Percentiles rank a stretch among this genome's conserved stretches.
phyloP scores from a whole-genome alignment of 805 yeast genomes.

The Metschnikowia continentalis region DNA sequence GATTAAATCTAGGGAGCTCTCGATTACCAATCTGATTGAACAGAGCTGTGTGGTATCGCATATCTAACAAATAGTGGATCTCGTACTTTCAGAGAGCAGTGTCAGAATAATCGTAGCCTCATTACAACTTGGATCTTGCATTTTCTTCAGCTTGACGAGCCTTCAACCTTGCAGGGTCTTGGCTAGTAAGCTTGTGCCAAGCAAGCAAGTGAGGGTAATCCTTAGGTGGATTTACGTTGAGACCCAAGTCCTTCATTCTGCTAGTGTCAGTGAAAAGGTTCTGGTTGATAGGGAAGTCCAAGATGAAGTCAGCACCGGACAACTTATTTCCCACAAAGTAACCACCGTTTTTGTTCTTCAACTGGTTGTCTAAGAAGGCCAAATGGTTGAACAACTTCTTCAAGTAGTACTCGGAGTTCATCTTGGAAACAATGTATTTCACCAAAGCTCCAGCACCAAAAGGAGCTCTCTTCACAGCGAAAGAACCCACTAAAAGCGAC shows the following conservation, averaged over 20 bases:
- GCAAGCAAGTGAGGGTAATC: slow-evolving; percentile 16
- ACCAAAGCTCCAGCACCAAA: slow-evolving; percentile 23
- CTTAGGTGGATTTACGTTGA: slow-evolving; percentile 5
- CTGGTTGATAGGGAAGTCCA: slow-evolving; percentile 31
- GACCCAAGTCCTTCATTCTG: slow-evolving; percentile 8
- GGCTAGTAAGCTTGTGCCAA: slow-evolving; percentile 16
- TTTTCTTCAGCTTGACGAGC: slow-evolving; percentile 6
- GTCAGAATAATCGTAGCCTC: too few species aligned
- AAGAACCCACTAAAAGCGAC: slow-evolving; percentile 20
- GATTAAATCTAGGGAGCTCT: too few species aligned
- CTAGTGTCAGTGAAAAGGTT: slow-evolving; percentile 13
- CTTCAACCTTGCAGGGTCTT: slow-evolving; percentile 10
- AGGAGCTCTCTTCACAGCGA: slow-evolving; percentile 28
- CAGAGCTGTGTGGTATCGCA: too few species aligned
- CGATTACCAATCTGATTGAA: too few species aligned
- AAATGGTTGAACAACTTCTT: slow-evolving; percentile 24
- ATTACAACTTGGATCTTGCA: slow-evolving; percentile 7
- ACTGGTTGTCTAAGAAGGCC: slow-evolving; percentile 26
- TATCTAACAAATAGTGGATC: too few species aligned
- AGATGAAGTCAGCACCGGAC: slow-evolving; percentile 37
- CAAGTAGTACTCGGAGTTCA: slow-evolving; percentile 25
- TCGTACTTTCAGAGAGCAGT: too few species aligned
- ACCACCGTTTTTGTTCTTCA: slow-evolving; percentile 30
- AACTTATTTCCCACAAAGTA: slow-evolving; percentile 36
- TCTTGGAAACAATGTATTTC: slow-evolving; percentile 17